These are phyloP conservation scores for Aspergillus persii DNA, from an alignment of 2,329 filamentous ascomycete genomes.

Conservation along the genomic window DNA sequence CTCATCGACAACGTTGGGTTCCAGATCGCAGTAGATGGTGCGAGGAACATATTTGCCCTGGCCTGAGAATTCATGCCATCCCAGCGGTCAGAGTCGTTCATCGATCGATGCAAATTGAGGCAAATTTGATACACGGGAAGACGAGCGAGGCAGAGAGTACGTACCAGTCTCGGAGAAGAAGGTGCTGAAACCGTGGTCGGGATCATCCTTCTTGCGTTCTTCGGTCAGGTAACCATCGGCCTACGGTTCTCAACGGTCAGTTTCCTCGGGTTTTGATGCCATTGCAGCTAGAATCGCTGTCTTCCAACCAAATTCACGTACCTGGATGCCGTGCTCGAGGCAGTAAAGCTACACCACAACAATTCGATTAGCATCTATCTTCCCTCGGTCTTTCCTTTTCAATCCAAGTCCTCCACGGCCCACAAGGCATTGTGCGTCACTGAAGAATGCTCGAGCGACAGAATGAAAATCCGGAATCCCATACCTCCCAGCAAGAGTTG, in stretches of 20 bases:
- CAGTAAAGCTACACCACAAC: constrained; percentile 79
- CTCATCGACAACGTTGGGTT: constrained; percentile 99
- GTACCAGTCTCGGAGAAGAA: constrained; percentile 99
- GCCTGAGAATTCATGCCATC: constrained; percentile 53
- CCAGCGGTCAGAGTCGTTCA: constrained; percentile 8
- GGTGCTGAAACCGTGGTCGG: constrained; percentile 98
- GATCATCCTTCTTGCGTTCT: constrained; percentile 89
- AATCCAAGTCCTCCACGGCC: background rate
- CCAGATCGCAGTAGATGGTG: constrained; percentile 99
- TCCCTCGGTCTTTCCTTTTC: constrained; percentile 6
- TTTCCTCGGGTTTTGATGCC: background rate
- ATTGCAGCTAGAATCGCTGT: constrained; percentile 6
- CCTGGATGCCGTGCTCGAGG: constrained; percentile 99
- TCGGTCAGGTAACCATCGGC: constrained; percentile 98
- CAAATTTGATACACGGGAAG: background rate
- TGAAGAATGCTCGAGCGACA: background rate
- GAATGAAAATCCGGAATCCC: background rate
- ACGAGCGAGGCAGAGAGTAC: constrained; percentile 21
- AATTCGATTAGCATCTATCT: constrained; percentile 28
- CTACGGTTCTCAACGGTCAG: constrained; percentile 49
- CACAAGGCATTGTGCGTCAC: background rate
- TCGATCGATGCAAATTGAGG: background rate
- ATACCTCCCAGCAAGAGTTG: constrained; percentile 99
- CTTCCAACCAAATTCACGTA: constrained; percentile 49
- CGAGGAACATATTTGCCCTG: constrained; percentile 98